phyloP scores from a whole-genome alignment of 2,329 filamentous ascomycete species.

The Cytospora paraplurivora region DNA sequence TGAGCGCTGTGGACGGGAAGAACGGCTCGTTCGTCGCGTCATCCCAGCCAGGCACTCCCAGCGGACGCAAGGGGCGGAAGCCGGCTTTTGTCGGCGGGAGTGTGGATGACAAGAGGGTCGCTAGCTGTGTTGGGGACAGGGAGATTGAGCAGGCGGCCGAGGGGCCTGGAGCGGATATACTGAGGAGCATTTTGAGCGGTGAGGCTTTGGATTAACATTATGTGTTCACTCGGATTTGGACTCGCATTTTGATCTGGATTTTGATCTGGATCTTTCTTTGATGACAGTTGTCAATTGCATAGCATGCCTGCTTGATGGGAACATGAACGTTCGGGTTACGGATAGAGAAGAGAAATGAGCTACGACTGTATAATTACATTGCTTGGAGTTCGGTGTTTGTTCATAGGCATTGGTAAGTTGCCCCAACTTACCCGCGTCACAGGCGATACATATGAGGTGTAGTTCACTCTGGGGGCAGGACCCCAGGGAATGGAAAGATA shows the following conservation, averaged over 20 bases:
- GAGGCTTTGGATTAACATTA: conserved; percentile 56
- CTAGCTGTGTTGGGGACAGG: conserved; percentile 77
- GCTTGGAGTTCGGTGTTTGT: conserved; percentile 18
- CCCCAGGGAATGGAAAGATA: not conserved
- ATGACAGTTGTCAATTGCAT: conserved; percentile 4
- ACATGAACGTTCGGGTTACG: not conserved
- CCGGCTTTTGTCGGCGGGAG: conserved; percentile 51
- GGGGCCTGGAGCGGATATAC: conserved; percentile 60
- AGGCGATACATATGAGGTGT: conserved; percentile 2
- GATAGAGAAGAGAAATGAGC: not conserved
- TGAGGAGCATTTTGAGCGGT: conserved; percentile 63
- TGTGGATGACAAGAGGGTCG: conserved; percentile 74
- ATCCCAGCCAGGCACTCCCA: conserved; percentile 62
- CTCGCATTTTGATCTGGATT: not conserved
- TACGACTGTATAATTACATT: conserved; percentile 21
- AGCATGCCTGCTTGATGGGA: conserved; percentile 11
- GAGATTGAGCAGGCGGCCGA: conserved; percentile 75
- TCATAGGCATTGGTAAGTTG: conserved; percentile 8
- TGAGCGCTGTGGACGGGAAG: conserved; percentile 71
- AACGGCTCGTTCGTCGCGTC: conserved; percentile 63
- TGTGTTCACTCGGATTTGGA: not conserved
- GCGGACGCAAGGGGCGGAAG: conserved; percentile 62
- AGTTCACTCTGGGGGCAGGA: not conserved
- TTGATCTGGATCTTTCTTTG: conserved; percentile 12
- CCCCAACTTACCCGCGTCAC: conserved; percentile 19